Evolutionary conservation across 1,284 basidiomycete species (phyloP), one percentile per base, ranked within the genome.

Genomic region (Pseudozyma hubeiensis): DNA sequence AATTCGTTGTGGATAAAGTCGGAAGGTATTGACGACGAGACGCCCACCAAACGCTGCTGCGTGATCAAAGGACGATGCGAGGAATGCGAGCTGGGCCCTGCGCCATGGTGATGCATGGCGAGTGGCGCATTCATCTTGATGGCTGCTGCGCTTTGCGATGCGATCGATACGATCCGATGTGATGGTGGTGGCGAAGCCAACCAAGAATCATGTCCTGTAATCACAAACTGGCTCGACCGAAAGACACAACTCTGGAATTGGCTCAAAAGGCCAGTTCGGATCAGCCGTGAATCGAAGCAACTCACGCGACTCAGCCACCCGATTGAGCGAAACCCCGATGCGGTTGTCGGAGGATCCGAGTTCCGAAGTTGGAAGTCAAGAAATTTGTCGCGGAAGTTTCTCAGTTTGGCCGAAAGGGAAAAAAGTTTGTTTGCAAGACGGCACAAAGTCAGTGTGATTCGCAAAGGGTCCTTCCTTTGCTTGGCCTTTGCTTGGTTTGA

Each of bases 1-100:
- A 97, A 91, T 83, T 92, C 93, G 80, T 93, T 92, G 84, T 98
- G 95, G 84, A 95, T 92, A 81, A 97, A 96, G 81, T 96, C 93
- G 14, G 48, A 39, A 5, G 67, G 72, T 16, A 63, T 54, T 9
- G 66, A 64, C n/a, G 63, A 49, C 3, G 71, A 69, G 9, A 56
- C 45, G 13, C 56, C 53, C 0, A 54, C 60, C n/a, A 64, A 51
- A 11, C 67, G 61, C 5, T 54, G 56, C 24, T 65, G 53, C 9
- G 62, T 70, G 51, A 75, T 67, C 40, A 75, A 35, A 4, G 72
- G 59, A 37, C 62, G 61, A 53, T 74, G 63, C 29, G 61, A 56
- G 4, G 60, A 55, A 11, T 47, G 57, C 10, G 53, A 53, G 16
- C 48, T 46, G 31, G 30, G 34, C 3, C 61, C 64, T 14, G 53